Percentiles rank a stretch among this genome's conserved stretches.
Evolutionary conservation across 129 eudicot genomes (phyloP).

Genomic region (Saposhnikovia divaricata): DNA sequence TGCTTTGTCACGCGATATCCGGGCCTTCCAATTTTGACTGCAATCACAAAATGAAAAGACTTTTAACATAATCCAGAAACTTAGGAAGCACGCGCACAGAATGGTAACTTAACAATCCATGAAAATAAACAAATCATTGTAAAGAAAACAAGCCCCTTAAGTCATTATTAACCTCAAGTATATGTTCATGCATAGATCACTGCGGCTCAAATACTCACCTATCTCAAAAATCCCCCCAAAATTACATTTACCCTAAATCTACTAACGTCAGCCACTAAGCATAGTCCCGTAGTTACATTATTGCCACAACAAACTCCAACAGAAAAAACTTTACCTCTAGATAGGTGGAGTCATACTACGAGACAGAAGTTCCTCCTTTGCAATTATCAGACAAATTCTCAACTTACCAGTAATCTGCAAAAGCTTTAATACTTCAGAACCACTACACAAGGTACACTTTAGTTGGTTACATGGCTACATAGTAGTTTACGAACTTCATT

Average conservation of each 20-base stretch:
- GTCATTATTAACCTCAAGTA: not conserved
- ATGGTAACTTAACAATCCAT: not conserved
- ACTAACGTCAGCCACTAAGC: not conserved
- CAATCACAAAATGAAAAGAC: constrained; percentile 19
- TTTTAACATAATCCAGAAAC: constrained; percentile 12
- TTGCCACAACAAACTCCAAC: not conserved
- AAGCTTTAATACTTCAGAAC: not conserved
- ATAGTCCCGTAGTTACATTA: not conserved
- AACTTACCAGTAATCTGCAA: constrained; percentile 6
- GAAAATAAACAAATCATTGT: not conserved
- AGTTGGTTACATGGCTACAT: not conserved
- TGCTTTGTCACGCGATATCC: constrained; percentile 93
- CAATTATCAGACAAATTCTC: not conserved
- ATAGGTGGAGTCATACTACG: not conserved
- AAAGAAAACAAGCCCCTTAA: no score
- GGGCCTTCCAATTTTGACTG: constrained; percentile 95
- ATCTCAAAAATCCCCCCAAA: not conserved
- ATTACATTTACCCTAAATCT: not conserved
- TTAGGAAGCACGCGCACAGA: not conserved
- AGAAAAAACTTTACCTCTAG: not conserved
- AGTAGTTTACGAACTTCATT: not conserved
- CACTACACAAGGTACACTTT: not conserved
- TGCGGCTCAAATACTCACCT: not conserved
- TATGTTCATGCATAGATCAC: not conserved
- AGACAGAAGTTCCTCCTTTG: not conserved